Conservation (phyloP, 345 rosid species). For the Salix exigua region DNA sequence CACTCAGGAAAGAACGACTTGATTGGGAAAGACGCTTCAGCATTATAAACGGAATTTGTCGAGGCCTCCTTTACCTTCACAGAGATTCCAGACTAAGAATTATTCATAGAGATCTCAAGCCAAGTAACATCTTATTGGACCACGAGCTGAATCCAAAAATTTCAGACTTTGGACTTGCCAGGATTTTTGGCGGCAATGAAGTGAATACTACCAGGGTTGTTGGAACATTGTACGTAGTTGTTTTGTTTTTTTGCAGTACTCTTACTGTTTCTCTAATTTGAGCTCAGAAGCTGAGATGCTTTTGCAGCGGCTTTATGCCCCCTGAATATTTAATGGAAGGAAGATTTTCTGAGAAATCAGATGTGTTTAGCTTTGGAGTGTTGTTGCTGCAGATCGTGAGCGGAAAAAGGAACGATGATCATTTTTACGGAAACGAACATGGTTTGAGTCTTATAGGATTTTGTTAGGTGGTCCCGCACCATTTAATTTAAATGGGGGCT, state of each 20-base stretch:
- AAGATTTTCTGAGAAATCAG: conserved; percentile 15
- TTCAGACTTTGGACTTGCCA: conserved; percentile 22
- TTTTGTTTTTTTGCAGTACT: too few species aligned
- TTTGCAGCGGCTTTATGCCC: conserved; percentile 10
- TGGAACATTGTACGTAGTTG: conserved; percentile 6
- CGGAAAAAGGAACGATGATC: conserved; percentile 6
- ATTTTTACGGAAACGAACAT: conserved; percentile 15
- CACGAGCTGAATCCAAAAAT: conserved; percentile 16
- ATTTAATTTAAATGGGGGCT: too few species aligned
- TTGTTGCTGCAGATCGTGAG: conserved; percentile 14
- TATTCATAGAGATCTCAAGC: too few species aligned
- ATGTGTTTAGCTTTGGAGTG: conserved; percentile 17
- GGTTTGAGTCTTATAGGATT: conserved; percentile 7
- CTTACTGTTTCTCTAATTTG: too few species aligned
- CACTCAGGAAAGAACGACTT: too few species aligned
- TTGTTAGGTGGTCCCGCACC: too few species aligned
- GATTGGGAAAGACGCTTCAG: too few species aligned
- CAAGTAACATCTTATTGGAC: conserved; percentile 18
- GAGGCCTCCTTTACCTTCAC: too few species aligned
- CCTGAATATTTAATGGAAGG: conserved; percentile 20
- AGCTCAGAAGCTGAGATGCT: too few species aligned
- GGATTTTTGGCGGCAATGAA: conserved; percentile 14
- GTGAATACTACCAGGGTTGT: conserved; percentile 9
- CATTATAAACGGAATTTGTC: too few species aligned
- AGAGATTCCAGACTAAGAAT: too few species aligned